Evolutionary conservation across 2,329 filamentous ascomycete species (phyloP), one percentile per base, ranked within the genome.

Genomic region (Calonectria fujianensis): DNA sequence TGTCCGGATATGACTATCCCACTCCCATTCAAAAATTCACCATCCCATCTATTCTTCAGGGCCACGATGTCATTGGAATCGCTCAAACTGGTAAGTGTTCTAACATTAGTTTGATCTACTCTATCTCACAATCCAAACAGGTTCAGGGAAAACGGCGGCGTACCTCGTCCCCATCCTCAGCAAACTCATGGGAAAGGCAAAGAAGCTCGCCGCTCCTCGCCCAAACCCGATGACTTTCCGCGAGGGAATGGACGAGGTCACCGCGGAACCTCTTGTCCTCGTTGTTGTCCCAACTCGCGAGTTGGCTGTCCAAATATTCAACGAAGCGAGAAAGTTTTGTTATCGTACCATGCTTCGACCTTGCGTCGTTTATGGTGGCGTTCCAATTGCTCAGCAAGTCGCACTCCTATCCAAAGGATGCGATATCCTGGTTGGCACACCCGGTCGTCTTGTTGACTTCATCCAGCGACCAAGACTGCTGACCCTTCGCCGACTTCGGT

Each of bases 341-440:
- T 99, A 99, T 81, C 93, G 97, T 1, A 96, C 95, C 4, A 98
- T 98, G 95, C 90, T 99, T 73, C 95, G 97, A 51, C 96, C 97
- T 31, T 96, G 94, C 79, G 95, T 98, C 54, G 89, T 94, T 37
- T 99, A 98, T 79, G 97, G 97, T 65, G 97, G 97, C 76, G 92
- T 92, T 9, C 94, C 95, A 0, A 82, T 92, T n/a, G 84, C 85
- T 2, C 90, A 93, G 16, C 95, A 98, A 85, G 88, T 93, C 6
- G 86, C 90, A 9, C 93, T 97, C 82, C 90, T 99, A 1, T 88
- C 89, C 74, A 94, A 93, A 83, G 97, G 97, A 8, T 98, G 96
- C 78, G 97, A 99, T 80, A 87, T 99, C 52, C 89, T 99, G 18
- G 92, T 98, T 78, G 96, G 92, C 13, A 96, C 96, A 20, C 95